Evolutionary conservation across 164 flowering plant genomes (phyloP), one percentile per base, ranked within the genome.

Genomic region (Aristolochia fimbriata): DNA sequence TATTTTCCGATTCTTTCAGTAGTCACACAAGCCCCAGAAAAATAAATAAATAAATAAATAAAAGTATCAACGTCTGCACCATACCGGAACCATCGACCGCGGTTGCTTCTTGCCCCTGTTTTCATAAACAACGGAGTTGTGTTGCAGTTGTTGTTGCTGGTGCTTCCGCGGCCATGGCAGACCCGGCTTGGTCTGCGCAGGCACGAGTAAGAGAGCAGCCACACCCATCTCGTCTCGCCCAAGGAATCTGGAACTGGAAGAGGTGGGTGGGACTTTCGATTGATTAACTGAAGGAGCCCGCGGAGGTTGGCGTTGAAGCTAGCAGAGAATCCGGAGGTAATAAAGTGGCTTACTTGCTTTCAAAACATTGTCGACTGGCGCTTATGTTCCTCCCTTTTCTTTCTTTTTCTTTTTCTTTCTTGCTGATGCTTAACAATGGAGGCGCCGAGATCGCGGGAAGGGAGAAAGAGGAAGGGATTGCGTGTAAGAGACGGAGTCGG

Each of bases 41-140:
- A n/a, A n/a, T n/a, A n/a, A n/a, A n/a, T n/a, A n/a, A n/a, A n/a
- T n/a, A n/a, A n/a, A n/a, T n/a, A n/a, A n/a, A n/a, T n/a, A n/a
- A 37, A 5, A 51, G 33, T 1, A 14, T 19, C 21, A 14, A 33
- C 43, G 4, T 7, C 1, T 37, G 43, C 43, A 1, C 43, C 12
- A 37, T 37, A 62, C 65, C 59, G 65, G 65, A 30, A 62, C 59
- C 12, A 62, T 45, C 17, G 63, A 61, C 19, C 59, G 65, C 14
- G 30, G 30, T 27, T 46, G 65, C 23, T 47, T 62, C 50, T 53
- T 62, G 13, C 9, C 43, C 43, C 25, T 23, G 24, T 46, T 23
- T 25, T 55, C 27, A 22, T n/a, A 4, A 2, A 25, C 1, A 24
- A 20, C 23, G 2, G 27, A 31, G n/a, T 45, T 51, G 0, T 45